Percentiles rank a stretch among this genome's conserved stretches.
Conservation (phyloP, 2,329 filamentous ascomycete species). For the Hypoxylon sp. region DNA sequence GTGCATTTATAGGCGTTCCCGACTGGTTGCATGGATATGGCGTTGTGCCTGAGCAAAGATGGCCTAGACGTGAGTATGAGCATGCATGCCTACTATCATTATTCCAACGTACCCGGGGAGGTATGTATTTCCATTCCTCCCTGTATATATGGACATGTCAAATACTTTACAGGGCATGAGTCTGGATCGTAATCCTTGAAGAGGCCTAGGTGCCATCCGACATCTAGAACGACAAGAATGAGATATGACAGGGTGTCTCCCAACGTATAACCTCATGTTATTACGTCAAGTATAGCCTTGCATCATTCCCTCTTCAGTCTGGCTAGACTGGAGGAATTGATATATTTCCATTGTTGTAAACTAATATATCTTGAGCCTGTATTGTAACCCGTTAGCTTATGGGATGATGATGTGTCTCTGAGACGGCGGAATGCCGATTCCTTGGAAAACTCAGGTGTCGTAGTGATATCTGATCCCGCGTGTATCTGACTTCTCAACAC, state of each 20-base stretch:
- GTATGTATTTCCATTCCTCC: not conserved
- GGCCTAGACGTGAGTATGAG: not conserved
- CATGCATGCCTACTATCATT: not conserved
- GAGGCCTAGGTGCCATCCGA: not conserved
- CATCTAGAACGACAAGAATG: not conserved
- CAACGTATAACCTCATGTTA: slow-evolving; percentile 3
- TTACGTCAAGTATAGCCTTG: not conserved
- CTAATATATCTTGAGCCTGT: not conserved
- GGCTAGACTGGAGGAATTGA: not conserved
- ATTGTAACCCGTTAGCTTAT: not conserved
- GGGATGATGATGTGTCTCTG: not conserved
- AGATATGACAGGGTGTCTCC: slow-evolving; percentile 15
- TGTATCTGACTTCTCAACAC: slow-evolving; percentile 1
- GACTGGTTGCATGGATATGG: slow-evolving; percentile 2
- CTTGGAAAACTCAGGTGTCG: not conserved
- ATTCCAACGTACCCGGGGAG: not conserved
- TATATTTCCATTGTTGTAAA: not conserved
- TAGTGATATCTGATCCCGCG: not conserved
- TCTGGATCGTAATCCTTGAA: slow-evolving; percentile 5
- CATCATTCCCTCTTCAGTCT: not conserved
- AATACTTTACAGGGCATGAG: not conserved
- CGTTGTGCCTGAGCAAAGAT: not conserved
- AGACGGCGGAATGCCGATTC: not conserved
- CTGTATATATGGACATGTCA: slow-evolving; percentile 1
- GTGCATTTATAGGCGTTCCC: not conserved